These are phyloP conservation scores for Schoenoplectus tabernaemontani DNA, from an alignment of 202 grass and related monocot genomes.

Conservation along the genomic window DNA sequence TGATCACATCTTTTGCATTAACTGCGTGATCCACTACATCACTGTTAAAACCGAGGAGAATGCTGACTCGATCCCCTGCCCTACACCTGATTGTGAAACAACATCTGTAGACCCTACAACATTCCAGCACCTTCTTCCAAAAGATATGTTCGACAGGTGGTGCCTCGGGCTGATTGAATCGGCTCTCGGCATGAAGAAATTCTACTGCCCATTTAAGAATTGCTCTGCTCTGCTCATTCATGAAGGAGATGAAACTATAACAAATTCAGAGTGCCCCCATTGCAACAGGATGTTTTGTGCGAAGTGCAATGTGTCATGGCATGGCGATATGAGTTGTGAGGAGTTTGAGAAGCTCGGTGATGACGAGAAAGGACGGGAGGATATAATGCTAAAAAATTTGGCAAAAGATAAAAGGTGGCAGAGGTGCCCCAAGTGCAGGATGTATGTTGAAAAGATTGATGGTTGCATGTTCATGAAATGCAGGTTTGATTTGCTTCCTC, in stretches of 20 bases:
- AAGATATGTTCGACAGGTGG: constrained; percentile 41
- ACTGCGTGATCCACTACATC: constrained; percentile 43
- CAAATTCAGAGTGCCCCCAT: constrained; percentile 41
- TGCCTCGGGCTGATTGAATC: constrained; percentile 36
- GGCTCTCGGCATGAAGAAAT: constrained; percentile 35
- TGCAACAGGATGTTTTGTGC: constrained; percentile 55
- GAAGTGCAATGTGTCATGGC: constrained; percentile 55
- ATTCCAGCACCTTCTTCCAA: constrained; percentile 35
- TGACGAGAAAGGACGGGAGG: constrained; percentile 36
- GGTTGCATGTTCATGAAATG: constrained; percentile 51
- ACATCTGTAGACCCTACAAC: constrained; percentile 27
- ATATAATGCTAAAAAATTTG: constrained; percentile 49
- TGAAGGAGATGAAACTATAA: constrained; percentile 20
- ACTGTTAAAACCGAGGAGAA: constrained; percentile 49
- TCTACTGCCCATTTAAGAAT: constrained; percentile 75
- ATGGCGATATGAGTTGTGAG: constrained; percentile 32
- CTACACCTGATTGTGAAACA: constrained; percentile 31
- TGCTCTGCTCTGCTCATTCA: constrained; percentile 49
- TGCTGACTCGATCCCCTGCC: constrained; percentile 35
- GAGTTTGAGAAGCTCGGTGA: constrained; percentile 39
- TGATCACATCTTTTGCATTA: constrained; percentile 43
- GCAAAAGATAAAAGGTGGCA: constrained; percentile 43
- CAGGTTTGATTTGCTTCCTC: constrained; percentile 28
- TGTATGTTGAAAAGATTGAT: constrained; percentile 46
- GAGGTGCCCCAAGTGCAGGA: constrained; percentile 68